Evolutionary conservation across 2,329 filamentous ascomycete genomes (phyloP).

Genomic region (Rhynchosporium graminicola): DNA sequence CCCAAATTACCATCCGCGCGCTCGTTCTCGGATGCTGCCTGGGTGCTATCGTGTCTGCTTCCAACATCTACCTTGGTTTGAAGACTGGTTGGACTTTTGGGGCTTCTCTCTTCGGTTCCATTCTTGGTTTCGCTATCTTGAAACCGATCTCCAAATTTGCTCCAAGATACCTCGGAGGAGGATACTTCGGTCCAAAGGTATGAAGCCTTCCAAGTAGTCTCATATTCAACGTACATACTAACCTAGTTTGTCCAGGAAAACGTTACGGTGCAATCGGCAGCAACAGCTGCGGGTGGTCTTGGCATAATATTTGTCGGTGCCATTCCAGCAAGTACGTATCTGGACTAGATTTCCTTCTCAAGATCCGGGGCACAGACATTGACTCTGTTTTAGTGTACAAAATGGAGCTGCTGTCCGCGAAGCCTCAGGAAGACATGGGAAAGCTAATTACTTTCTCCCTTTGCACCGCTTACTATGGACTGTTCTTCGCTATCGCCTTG

Average conservation of each 20-base stretch:
- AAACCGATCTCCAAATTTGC: neutral
- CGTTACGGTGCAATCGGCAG: neutral
- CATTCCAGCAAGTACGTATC: conserved; percentile 7
- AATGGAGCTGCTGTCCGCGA: neutral
- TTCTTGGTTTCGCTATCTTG: conserved; percentile 13
- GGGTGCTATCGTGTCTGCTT: conserved; percentile 9
- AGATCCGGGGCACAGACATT: neutral
- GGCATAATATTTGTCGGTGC: conserved; percentile 10
- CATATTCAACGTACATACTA: neutral
- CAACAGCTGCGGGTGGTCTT: conserved; percentile 9
- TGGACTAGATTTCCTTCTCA: neutral
- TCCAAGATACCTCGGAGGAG: conserved; percentile 1
- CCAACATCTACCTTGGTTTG: conserved; percentile 6
- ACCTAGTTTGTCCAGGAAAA: neutral
- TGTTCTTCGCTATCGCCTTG: conserved; percentile 6
- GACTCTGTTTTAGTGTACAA: neutral
- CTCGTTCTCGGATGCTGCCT: neutral
- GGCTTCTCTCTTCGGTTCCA: conserved; percentile 12
- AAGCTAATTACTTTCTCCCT: neutral
- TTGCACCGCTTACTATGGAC: conserved; percentile 3
- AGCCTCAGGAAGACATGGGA: conserved; percentile 1
- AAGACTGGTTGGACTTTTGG: conserved; percentile 13
- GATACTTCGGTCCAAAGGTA: conserved; percentile 11
- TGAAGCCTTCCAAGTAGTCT: neutral
- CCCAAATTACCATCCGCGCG: neutral